phyloP scores from a whole-genome alignment of 1,284 basidiomycete species.

The Tilletia caries region DNA sequence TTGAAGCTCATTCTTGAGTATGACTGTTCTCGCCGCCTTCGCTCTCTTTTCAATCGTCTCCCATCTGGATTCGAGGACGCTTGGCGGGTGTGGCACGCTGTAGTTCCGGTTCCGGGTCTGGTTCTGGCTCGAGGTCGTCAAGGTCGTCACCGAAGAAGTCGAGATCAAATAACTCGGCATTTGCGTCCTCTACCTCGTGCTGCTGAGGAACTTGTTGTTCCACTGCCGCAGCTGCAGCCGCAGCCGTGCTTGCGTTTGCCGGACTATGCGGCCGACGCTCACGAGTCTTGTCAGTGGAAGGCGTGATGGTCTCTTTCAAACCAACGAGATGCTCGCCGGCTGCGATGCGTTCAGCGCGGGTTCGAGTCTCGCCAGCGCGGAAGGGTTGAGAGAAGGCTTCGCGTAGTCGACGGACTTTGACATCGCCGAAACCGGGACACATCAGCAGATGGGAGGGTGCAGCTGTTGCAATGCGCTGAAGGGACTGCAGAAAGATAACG shows the following conservation, averaged over 20 bases:
- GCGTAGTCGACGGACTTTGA: constrained; percentile 72
- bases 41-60: not conserved
- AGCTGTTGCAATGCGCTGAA: constrained; percentile 60
- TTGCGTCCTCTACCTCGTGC: not conserved
- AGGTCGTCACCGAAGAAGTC: constrained; percentile 2
- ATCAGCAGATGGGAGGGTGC: constrained; percentile 70
- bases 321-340: constrained; percentile 5
- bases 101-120: not conserved
- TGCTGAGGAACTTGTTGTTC: not conserved
- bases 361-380: constrained; percentile 63
- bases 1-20: too few species aligned
- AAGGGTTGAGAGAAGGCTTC: constrained; percentile 61
- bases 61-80: constrained; percentile 11
- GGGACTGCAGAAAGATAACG: constrained; percentile 62
- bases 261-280: not conserved
- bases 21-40: too few species aligned
- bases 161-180: not conserved
- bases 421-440: constrained; percentile 88
- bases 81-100: not conserved
- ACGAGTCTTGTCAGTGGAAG: not conserved
- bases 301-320: not conserved
- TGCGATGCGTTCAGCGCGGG: constrained; percentile 46
- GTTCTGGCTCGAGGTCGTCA: not conserved
- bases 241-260: not conserved
- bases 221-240: not conserved